Percentiles rank a stretch among this genome's conserved stretches.
phyloP scores from a whole-genome alignment of 176 grass and related monocot genomes.

The Paspalum notatum region DNA sequence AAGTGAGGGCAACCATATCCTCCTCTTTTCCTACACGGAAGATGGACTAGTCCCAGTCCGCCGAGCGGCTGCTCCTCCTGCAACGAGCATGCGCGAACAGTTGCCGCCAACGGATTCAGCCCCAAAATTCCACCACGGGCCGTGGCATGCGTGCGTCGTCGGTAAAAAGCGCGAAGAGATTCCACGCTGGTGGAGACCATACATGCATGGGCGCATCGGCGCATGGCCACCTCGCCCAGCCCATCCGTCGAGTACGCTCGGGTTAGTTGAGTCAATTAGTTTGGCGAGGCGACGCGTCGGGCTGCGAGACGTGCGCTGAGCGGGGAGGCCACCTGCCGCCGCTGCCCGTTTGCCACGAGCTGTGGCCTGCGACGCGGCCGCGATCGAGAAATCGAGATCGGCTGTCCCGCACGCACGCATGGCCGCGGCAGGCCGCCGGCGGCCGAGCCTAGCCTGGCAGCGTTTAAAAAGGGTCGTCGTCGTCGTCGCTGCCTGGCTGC shows the following conservation, averaged over 20 bases:
- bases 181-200: background rate
- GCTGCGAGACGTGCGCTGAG: background rate
- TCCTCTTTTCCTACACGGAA: too few species aligned
- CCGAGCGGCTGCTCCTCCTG: too few species aligned
- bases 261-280: too few species aligned
- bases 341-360: background rate
- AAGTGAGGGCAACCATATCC: too few species aligned
- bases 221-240: too few species aligned
- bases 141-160: background rate
- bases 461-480: too few species aligned
- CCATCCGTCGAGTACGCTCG: too few species aligned
- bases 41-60: too few species aligned
- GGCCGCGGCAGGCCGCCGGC: background rate
- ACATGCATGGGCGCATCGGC: background rate
- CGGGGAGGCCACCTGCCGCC: background rate
- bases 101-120: too few species aligned
- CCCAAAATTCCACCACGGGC: background rate
- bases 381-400: background rate
- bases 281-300: background rate
- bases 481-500: too few species aligned
- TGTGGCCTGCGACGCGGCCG: background rate
- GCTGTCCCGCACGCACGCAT: background rate
- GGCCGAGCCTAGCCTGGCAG: background rate
- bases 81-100: too few species aligned
- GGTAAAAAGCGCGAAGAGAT: background rate